These are phyloP conservation scores for Fraxinus nigra DNA, from an alignment of 305 asterid species.

Conservation along the genomic window DNA sequence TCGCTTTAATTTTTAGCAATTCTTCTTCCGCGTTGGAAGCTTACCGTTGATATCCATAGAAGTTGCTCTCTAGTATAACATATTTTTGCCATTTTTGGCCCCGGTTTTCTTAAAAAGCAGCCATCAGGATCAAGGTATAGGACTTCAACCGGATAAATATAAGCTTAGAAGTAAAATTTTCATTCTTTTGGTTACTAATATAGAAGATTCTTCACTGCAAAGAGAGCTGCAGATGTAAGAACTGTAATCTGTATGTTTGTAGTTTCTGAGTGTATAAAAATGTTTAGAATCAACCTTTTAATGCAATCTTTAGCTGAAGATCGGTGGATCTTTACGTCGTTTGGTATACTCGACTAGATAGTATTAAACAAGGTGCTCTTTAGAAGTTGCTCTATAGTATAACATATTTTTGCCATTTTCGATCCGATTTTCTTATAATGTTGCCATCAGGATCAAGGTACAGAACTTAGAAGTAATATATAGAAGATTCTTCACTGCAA, in stretches of 20 bases:
- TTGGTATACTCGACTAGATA: background rate
- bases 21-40: conserved; percentile 26
- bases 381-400: conserved; percentile 1
- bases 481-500: conserved; percentile 20
- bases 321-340: background rate
- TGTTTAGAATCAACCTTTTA: background rate
- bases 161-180: background rate
- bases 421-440: background rate
- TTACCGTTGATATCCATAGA: conserved; percentile 1
- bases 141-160: background rate
- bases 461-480: background rate
- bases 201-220: conserved; percentile 21
- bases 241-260: conserved; percentile 34
- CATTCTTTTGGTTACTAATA: conserved; percentile 20
- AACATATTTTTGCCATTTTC: background rate
- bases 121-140: background rate
- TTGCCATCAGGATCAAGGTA: conserved; percentile 4
- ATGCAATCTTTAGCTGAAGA: background rate
- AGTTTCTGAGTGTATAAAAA: background rate
- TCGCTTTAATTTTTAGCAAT: conserved; percentile 15
- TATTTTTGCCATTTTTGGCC: background rate
- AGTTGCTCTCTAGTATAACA: conserved; percentile 11
- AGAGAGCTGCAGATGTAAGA: conserved; percentile 29
- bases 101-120: background rate
- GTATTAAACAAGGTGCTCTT: background rate